Conservation (phyloP, 169 alveolate genomes). For the Plasmodium vivax region DNA sequence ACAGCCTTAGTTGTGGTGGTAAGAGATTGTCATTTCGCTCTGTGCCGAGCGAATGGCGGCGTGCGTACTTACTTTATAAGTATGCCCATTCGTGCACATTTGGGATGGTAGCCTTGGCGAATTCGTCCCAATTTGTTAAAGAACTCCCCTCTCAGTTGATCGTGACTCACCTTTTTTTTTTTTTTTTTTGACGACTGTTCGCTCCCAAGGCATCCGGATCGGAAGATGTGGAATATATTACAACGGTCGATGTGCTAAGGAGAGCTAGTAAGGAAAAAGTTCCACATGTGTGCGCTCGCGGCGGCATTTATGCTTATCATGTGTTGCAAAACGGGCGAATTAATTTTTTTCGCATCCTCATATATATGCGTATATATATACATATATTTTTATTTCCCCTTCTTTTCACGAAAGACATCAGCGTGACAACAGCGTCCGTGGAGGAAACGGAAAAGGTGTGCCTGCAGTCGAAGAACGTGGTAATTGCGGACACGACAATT, state of each 20-base stretch:
- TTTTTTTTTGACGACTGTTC: not conserved
- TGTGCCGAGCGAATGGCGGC: not conserved
- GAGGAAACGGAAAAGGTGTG: slow-evolving; percentile 54
- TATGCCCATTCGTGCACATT: not conserved
- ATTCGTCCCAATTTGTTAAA: not conserved
- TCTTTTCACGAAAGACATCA: slow-evolving; percentile 76
- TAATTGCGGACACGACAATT: slow-evolving; percentile 78
- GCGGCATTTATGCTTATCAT: not conserved
- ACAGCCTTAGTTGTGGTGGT: slow-evolving; percentile 74
- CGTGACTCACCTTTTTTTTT: not conserved
- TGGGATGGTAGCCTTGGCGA: not conserved
- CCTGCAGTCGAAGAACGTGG: slow-evolving; percentile 50
- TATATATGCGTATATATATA: not conserved
- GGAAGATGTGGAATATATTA: slow-evolving; percentile 84
- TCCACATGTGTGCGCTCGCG: slow-evolving; percentile 13
- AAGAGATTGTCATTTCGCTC: slow-evolving; percentile 7
- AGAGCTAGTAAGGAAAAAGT: slow-evolving; percentile 81
- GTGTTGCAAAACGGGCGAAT: not conserved
- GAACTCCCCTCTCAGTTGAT: not conserved
- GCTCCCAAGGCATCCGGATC: slow-evolving; percentile 77
- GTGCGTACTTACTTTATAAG: not conserved
- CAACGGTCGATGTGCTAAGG: slow-evolving; percentile 82
- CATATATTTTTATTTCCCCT: slow-evolving; percentile 4
- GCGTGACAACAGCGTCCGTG: slow-evolving; percentile 66
- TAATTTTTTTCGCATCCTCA: not conserved